phyloP scores from a whole-genome alignment of 2,329 filamentous ascomycete genomes.

The Xenoacremonium recifei region DNA sequence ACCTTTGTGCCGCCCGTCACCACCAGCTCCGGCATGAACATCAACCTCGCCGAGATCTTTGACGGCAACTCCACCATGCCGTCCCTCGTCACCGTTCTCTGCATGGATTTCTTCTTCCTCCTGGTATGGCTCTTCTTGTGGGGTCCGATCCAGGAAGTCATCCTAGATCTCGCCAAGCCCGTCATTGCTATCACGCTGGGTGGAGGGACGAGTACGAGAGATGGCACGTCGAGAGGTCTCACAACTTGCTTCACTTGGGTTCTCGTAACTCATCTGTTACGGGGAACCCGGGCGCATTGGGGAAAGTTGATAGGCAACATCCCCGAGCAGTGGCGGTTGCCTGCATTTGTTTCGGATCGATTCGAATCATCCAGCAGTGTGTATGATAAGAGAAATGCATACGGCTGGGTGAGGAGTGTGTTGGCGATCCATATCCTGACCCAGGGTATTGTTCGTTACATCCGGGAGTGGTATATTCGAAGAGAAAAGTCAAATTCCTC shows the following conservation, averaged over 20 bases:
- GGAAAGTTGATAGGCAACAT: slow-evolving; percentile 45
- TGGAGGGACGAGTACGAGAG: slow-evolving; percentile 69
- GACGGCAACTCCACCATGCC: slow-evolving; percentile 84
- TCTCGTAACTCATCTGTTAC: slow-evolving; percentile 50
- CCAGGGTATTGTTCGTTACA: slow-evolving; percentile 69
- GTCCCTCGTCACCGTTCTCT: slow-evolving; percentile 78
- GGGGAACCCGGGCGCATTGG: slow-evolving; percentile 49
- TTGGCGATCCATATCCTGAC: slow-evolving; percentile 74
- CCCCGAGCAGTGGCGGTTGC: slow-evolving; percentile 46
- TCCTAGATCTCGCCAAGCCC: slow-evolving; percentile 86
- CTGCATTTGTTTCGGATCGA: slow-evolving; percentile 44
- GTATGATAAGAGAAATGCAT: slow-evolving; percentile 59
- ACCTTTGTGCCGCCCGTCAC: slow-evolving; percentile 87
- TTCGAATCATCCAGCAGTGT: slow-evolving; percentile 38
- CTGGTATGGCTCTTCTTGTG: slow-evolving; percentile 85
- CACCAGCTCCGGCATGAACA: slow-evolving; percentile 72
- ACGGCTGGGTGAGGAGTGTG: slow-evolving; percentile 66
- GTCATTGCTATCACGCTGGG: slow-evolving; percentile 90
- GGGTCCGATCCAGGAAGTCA: slow-evolving; percentile 82
- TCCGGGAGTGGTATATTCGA: slow-evolving; percentile 66
- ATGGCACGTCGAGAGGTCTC: slow-evolving; percentile 69
- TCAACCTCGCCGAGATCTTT: slow-evolving; percentile 88
- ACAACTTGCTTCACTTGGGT: slow-evolving; percentile 71
- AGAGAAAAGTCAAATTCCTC: slow-evolving; percentile 55
- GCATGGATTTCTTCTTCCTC: slow-evolving; percentile 80